Percentiles rank a stretch among this genome's conserved stretches.
phyloP scores from a whole-genome alignment of 108 stramenopile species.

The Nitzschia sp. region DNA sequence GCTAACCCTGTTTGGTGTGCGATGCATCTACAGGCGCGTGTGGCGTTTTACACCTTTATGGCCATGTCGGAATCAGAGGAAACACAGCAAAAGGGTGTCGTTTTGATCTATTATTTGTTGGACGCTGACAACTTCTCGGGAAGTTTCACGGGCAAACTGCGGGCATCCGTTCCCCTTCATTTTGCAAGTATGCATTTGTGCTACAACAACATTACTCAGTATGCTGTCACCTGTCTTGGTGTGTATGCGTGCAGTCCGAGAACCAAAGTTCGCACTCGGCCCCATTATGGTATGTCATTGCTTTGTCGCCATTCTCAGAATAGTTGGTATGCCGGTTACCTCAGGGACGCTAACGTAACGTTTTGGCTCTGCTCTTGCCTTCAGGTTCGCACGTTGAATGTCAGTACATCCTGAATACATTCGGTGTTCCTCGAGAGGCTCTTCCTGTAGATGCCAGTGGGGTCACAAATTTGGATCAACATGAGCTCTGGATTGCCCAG shows the following conservation, averaged over 20 bases:
- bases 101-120: constrained; percentile 16
- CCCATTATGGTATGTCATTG: constrained; percentile 13
- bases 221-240: constrained; percentile 14
- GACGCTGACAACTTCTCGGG: constrained; percentile 13
- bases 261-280: constrained; percentile 23
- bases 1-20: not conserved
- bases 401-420: constrained; percentile 18
- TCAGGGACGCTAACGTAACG: not conserved
- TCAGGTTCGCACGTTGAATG: constrained; percentile 35
- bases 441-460: constrained; percentile 12
- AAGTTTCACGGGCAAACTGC: not conserved
- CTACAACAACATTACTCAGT: constrained; percentile 13
- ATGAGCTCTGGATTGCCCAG: constrained; percentile 1
- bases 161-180: constrained; percentile 8
- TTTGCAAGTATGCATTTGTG: constrained; percentile 24
- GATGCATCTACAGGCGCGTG: not conserved
- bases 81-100: constrained; percentile 13
- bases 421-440: constrained; percentile 20
- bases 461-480: not conserved
- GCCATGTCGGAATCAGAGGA: constrained; percentile 7
- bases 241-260: constrained; percentile 6
- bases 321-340: not conserved
- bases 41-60: constrained; percentile 17
- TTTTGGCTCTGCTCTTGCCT: not conserved
- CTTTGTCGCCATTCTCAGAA: not conserved